Evolutionary conservation across 495 filamentous ascomycete genomes (phyloP).

Genomic region (Pyrenula aspistea): DNA sequence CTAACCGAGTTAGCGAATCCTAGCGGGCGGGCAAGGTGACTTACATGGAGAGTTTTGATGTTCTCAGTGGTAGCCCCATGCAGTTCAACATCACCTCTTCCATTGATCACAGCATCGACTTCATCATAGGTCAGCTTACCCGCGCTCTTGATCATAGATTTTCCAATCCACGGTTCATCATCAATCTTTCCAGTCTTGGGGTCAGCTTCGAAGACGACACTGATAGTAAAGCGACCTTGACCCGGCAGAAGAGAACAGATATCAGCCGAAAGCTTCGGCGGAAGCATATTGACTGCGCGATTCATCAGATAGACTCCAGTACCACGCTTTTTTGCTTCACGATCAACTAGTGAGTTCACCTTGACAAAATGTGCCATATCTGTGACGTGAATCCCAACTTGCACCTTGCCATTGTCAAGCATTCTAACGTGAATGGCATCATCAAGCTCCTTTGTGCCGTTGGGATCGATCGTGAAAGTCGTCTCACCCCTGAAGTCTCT

Average conservation of each 20-base stretch:
- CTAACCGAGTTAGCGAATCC: constrained; percentile 14
- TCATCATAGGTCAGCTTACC: constrained; percentile 75
- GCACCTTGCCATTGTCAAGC: constrained; percentile 69
- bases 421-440: constrained; percentile 86
- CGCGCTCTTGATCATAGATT: constrained; percentile 81
- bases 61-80: constrained; percentile 52
- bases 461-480: constrained; percentile 84
- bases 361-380: constrained; percentile 98
- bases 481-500: constrained; percentile 86
- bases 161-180: constrained; percentile 86
- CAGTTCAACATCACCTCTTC: constrained; percentile 42
- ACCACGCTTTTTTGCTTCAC: constrained; percentile 95
- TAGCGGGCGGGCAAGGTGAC: constrained; percentile 10
- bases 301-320: constrained; percentile 92
- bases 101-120: constrained; percentile 66
- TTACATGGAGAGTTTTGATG: constrained; percentile 64
- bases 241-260: constrained; percentile 78
- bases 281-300: constrained; percentile 81
- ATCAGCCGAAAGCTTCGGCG: constrained; percentile 69
- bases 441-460: constrained; percentile 71
- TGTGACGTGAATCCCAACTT: constrained; percentile 90
- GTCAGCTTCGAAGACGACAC: constrained; percentile 83
- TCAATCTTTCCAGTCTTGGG: constrained; percentile 61
- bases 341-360: constrained; percentile 86
- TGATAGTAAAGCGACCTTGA: constrained; percentile 81